phyloP scores from a whole-genome alignment of 2,329 filamentous ascomycete genomes.

The Coniella lustricola region DNA sequence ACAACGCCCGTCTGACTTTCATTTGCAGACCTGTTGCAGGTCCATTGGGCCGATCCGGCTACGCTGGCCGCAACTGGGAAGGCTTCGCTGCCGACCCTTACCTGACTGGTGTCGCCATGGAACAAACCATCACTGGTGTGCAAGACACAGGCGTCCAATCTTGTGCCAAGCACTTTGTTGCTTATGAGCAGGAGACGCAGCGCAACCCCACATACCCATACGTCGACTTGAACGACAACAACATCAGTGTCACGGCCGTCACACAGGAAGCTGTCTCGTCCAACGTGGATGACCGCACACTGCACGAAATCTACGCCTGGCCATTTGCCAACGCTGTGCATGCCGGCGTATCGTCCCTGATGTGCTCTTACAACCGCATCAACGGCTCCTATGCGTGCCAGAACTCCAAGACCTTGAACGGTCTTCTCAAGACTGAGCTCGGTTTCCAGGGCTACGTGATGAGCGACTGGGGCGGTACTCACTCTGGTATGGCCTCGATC shows the following conservation, averaged over 20 bases:
- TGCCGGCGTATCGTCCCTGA: constrained; percentile 55
- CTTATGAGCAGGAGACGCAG: constrained; percentile 59
- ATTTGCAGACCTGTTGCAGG: constrained; percentile 2
- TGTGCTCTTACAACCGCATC: constrained; percentile 65
- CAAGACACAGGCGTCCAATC: constrained; percentile 73
- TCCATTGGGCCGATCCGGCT: constrained; percentile 32
- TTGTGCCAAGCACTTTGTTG: constrained; percentile 68
- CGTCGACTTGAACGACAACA: neutral
- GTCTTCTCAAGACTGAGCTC: constrained; percentile 65
- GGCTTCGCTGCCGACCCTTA: constrained; percentile 66
- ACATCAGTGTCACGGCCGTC: constrained; percentile 36
- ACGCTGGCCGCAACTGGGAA: constrained; percentile 48
- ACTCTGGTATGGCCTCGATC: constrained; percentile 34
- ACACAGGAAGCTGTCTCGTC: constrained; percentile 53
- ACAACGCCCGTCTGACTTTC: neutral
- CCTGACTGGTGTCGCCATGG: constrained; percentile 63
- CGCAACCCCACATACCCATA: constrained; percentile 19
- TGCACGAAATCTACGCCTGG: constrained; percentile 69
- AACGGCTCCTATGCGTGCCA: constrained; percentile 75
- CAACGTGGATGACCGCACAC: constrained; percentile 62
- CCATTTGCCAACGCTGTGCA: constrained; percentile 64
- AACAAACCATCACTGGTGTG: constrained; percentile 66
- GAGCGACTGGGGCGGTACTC: constrained; percentile 53
- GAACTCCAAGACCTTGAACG: constrained; percentile 66
- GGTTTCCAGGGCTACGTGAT: constrained; percentile 72